Percentiles rank a stretch among this genome's conserved stretches.
These are phyloP conservation scores for Pilasporangium apinafurcum DNA, from an alignment of 352 stramenopile species.

Conservation along the genomic window DNA sequence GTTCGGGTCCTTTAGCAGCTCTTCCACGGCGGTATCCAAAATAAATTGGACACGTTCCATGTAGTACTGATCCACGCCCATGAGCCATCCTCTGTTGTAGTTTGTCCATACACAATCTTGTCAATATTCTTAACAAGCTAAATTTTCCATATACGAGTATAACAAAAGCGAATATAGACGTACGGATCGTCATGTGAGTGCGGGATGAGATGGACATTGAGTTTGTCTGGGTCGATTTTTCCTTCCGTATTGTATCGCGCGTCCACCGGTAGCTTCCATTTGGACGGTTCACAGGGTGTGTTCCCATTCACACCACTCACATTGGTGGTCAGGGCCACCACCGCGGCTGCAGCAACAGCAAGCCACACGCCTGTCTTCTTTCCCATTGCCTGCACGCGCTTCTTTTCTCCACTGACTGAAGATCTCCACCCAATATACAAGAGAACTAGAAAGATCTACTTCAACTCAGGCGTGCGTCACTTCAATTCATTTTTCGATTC, in stretches of 20 bases:
- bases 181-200: slow-evolving; percentile 95
- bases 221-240: slow-evolving; percentile 43
- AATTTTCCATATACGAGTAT: too few species aligned
- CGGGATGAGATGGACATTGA: slow-evolving; percentile 96
- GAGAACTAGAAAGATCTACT: too few species aligned
- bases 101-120: not conserved
- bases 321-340: slow-evolving; percentile 1
- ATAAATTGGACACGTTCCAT: slow-evolving; percentile 92
- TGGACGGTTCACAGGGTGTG: slow-evolving; percentile 39
- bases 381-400: too few species aligned
- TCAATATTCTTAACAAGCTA: too few species aligned
- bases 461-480: too few species aligned
- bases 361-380: too few species aligned
- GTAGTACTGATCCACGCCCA: slow-evolving; percentile 98
- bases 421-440: too few species aligned
- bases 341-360: slow-evolving; percentile 1
- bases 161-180: slow-evolving; percentile 1
- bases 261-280: slow-evolving; percentile 58
- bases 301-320: not conserved
- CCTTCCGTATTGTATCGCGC: slow-evolving; percentile 65
- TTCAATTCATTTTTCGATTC: too few species aligned
- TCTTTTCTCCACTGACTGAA: too few species aligned
- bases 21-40: slow-evolving; percentile 88
- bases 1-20: slow-evolving; percentile 85
- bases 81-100: slow-evolving; percentile 81